Base-by-base conservation (phyloP, 2,329 filamentous ascomycete genomes). In the Paraphaeosphaeria minitans region DNA sequence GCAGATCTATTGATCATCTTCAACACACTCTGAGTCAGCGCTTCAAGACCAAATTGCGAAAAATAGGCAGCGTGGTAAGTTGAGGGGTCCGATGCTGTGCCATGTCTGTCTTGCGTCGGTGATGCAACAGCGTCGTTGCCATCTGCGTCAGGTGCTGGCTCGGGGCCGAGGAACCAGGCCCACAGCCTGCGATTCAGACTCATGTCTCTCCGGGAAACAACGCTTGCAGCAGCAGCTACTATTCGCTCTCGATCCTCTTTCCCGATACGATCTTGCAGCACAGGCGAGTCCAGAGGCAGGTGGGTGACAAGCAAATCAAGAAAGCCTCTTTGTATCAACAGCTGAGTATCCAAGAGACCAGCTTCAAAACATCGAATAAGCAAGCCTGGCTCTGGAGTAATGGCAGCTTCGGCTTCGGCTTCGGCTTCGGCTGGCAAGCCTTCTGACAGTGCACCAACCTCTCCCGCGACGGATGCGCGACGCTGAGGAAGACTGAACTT, bases 171-270 rank as follows among this genome's bases (percentile, higher is more conserved):
- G 60, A 98, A 88, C 95, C 95, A 99, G 45, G 91, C 87, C 93
- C 94, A 98, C n/a, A 99, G 80, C 39, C 95, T 87, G 67, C 95
- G 84, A 74, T 99, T 99, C 50, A 99, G 80, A 72, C 94, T 96
- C 95, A 99, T 99, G 64, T 99, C 95, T 77, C 93, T 87, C 51
- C 95, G 86, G 21, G 88, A 88, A 1, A 98, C 92, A 21, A 99
- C 93, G 1, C 91, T 88, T n/a, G 88, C 88, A 6, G 94, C 93
- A 16, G 94, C 91, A 58, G 88, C 85, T 33, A 97, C 84, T 2
- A 99, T 83, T 2, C 92, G 85, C 71, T 97, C 89, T 19, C 97
- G 81, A 70, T 99, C 96, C 35, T 85, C 84, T 6, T 84, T 75
- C 60, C 90, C 90, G 37, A 94, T 89, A 47, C 84, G 85, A 16